Evolutionary conservation across 129 eudicot species (phyloP).

Genomic region (Artemisia argyi): DNA sequence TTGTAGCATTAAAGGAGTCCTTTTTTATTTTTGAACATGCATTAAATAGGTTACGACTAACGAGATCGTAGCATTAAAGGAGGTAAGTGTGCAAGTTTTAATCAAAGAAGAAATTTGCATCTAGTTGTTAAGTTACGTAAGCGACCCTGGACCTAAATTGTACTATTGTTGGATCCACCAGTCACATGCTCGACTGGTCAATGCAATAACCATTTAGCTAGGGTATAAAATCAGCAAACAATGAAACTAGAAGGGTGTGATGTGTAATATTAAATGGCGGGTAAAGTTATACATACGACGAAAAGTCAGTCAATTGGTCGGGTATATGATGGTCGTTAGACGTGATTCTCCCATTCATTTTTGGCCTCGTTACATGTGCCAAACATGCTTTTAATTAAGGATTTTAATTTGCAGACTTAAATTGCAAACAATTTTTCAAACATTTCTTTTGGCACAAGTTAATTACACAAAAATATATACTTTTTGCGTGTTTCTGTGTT

Average conservation of each 20-base stretch:
- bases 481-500: too few relatives aligned
- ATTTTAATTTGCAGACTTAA: too few relatives aligned
- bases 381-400: background rate
- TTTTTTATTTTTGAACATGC: too few relatives aligned
- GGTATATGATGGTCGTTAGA: conserved; percentile 28
- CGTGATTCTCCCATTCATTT: conserved; percentile 19
- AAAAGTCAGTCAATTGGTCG: conserved; percentile 31
- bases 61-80: too few relatives aligned
- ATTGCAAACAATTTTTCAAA: too few relatives aligned
- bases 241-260: conserved; percentile 11
- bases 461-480: too few relatives aligned
- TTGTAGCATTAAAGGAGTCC: too few relatives aligned
- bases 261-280: conserved; percentile 11
- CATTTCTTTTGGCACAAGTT: too few relatives aligned
- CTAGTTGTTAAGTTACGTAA: conserved; percentile 22
- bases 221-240: background rate
- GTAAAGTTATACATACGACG: conserved; percentile 29
- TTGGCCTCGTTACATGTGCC: conserved; percentile 35
- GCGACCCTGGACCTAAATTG: conserved; percentile 15
- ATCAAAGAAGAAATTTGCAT: conserved; percentile 11
- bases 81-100: background rate
- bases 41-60: too few relatives aligned
- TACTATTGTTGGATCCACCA: conserved; percentile 27
- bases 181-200: conserved; percentile 23
- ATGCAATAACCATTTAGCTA: background rate